phyloP scores from a whole-genome alignment of 2,329 filamentous ascomycete genomes.

The Calonectria hawksworthii region DNA sequence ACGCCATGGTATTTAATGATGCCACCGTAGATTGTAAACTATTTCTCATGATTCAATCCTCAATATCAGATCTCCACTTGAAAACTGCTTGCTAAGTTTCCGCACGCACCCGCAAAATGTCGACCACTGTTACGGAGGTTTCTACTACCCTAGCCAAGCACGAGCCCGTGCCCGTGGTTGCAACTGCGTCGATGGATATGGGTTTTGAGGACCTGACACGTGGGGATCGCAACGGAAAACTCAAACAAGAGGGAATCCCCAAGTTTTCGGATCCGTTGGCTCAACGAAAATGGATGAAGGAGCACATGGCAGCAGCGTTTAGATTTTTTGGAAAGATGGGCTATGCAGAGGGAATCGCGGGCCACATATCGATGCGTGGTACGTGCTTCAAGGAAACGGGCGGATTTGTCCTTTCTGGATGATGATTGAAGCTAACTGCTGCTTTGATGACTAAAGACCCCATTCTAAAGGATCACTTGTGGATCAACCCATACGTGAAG shows the following conservation, averaged over 20 bases:
- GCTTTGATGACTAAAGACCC: slow-evolving; percentile 56
- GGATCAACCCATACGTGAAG: slow-evolving; percentile 69
- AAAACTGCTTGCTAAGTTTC: too few species aligned
- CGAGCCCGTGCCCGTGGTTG: background rate
- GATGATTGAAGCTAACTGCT: too few species aligned
- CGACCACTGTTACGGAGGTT: too few species aligned
- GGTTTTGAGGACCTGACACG: background rate
- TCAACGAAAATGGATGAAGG: slow-evolving; percentile 50
- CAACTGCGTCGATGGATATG: background rate
- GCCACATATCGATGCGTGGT: slow-evolving; percentile 41
- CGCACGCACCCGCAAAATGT: too few species aligned
- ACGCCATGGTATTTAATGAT: too few species aligned
- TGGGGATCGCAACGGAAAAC: background rate
- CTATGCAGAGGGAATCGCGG: slow-evolving; percentile 72
- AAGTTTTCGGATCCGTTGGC: slow-evolving; percentile 20
- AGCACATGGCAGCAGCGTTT: slow-evolving; percentile 67
- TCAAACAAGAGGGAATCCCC: background rate
- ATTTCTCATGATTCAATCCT: too few species aligned
- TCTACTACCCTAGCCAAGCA: background rate
- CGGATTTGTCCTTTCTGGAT: too few species aligned
- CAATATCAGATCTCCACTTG: too few species aligned
- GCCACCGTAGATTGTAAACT: too few species aligned
- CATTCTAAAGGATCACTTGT: slow-evolving; percentile 71
- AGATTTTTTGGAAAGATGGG: slow-evolving; percentile 70
- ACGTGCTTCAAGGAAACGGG: background rate